Conservation (phyloP, 768 basidiomycete species). For the Dacryopinax spathularia region DNA sequence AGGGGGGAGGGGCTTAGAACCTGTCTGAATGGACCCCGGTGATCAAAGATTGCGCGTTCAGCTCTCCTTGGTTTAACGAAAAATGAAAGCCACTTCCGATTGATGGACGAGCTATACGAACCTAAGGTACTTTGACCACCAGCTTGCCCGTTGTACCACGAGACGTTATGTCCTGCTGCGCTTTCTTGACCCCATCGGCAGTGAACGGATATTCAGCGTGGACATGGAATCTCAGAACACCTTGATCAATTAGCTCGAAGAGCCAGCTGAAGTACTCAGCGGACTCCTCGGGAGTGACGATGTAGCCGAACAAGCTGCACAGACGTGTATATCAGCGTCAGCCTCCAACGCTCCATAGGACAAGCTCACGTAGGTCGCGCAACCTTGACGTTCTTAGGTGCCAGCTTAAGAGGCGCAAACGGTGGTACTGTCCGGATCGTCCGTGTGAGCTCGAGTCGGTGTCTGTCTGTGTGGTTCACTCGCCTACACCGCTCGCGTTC, state of each 20-base stretch:
- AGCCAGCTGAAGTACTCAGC: constrained; percentile 49
- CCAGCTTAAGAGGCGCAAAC: constrained; percentile 56
- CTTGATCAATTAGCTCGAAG: constrained; percentile 45
- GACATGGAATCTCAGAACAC: constrained; percentile 49
- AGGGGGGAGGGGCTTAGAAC: too few relatives aligned
- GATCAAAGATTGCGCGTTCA: too few relatives aligned
- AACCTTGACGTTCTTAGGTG: constrained; percentile 68
- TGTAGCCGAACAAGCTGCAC: constrained; percentile 54
- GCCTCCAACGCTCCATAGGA: not conserved
- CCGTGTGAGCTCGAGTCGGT: not conserved
- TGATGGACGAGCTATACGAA: constrained; percentile 17
- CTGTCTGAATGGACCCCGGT: too few relatives aligned
- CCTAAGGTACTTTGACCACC: constrained; percentile 47
- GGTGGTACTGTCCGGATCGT: constrained; percentile 39
- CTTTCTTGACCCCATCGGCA: constrained; percentile 56
- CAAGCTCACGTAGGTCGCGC: constrained; percentile 54
- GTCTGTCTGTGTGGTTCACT: constrained; percentile 13
- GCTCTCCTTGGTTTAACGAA: too few relatives aligned
- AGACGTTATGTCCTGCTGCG: constrained; percentile 61
- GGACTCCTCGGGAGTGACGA: constrained; percentile 58
- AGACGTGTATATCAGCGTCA: constrained; percentile 10
- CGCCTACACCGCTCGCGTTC: constrained; percentile 61
- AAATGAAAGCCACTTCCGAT: too few relatives aligned
- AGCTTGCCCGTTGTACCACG: constrained; percentile 80
- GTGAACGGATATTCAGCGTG: constrained; percentile 75